Base-by-base conservation (phyloP, 306 rosid species). In the Comarum palustre region DNA sequence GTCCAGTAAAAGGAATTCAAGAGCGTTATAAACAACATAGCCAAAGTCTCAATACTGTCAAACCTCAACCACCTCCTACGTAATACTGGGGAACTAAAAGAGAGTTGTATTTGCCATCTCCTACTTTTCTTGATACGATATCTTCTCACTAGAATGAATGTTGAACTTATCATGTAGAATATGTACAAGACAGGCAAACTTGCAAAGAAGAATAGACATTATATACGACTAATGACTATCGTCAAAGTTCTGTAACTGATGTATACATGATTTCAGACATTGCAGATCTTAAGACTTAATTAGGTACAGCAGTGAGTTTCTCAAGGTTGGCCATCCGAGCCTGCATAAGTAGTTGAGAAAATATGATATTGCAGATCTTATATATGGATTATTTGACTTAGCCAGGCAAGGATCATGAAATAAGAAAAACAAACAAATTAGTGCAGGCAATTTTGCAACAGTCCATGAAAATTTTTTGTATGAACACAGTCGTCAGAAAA, bases 311-410 rank as follows among this genome's bases (percentile, higher is more conserved):
- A 78, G 80, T 73, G 55, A 82, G 72, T 75, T 86, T 90, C 81
- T 86, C 91, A 74, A 93, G 90, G 77, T 82, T 79, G 72, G 84
- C 57, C 8, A 90, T 75, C 65, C 94, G 84, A 71, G 86, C 86
- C 97, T 90, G 87, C 72, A 72, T 71, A 70, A 74, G 66, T 27
- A 42, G 34, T 8, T 19, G 24, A 19, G 10, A 66, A 58, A 74
- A 63, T 58, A 68, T 47, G 68, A 41, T 19, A n/a, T 38, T 51
- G 17, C 70, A 38, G 8, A 64, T 64, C 24, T 43, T 9, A 8
- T 7, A 54, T 19, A 3, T 2, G 47, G 34, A 47, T 11, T 25
- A 41, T 59, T 45, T 19, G 20, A 73, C 12, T n/a, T 15, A 39
- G 19, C 48, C 4, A 39, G 6, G 36, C 20, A 66, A 12, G 22